Base-by-base conservation (phyloP, 352 stramenopile genomes). In the Phytophthora sojae region DNA sequence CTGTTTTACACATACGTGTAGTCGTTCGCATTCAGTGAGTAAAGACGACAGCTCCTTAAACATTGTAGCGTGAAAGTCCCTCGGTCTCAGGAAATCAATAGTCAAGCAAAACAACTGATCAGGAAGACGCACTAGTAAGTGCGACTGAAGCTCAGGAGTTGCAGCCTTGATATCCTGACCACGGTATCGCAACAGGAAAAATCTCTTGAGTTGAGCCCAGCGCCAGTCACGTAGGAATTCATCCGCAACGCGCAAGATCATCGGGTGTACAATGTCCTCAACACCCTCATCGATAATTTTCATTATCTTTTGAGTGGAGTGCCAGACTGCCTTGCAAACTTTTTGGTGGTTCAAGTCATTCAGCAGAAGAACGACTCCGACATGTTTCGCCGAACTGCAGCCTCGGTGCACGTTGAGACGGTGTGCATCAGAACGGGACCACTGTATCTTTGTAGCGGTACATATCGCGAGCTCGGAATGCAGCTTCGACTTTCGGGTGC, bases 161-260 rank as follows among this genome's bases (percentile, higher is more conserved):
- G 11, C 47, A 4, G 2, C 15, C 2, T 49, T 14, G 32, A 21
- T 23, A 4, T 29, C n/a, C 6, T 25, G 50, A 14, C 50, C 35
- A 6, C 37, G 61, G 32, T 52, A 44, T 15, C 49, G 49, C 19
- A 67, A 7, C 11, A 60, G 60, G 50, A 67, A 44, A 6, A 67
- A 12, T n/a, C 17, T n/a, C 47, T 67, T 54, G 2, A 67, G 11
- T 44, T 60, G 19, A 5, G 9, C 35, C 50, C 60, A 60, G 8
- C 60, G 50, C 35, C 37, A 53, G 25, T 67, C 60, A 2, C 14
- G 42, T 9, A 49, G 4, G 42, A 49, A 49, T 49, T 49, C 6
- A 23, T 6, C 42, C 42, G 42, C 42, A 49, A 49, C 42, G 0
- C 42, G 3, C 6, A 14, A 42, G 17, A 42, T 42, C 11, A 2